Percentiles rank a stretch among this genome's conserved stretches.
Conservation (phyloP, 768 basidiomycete genomes). For the Favolaschia claudopus region DNA sequence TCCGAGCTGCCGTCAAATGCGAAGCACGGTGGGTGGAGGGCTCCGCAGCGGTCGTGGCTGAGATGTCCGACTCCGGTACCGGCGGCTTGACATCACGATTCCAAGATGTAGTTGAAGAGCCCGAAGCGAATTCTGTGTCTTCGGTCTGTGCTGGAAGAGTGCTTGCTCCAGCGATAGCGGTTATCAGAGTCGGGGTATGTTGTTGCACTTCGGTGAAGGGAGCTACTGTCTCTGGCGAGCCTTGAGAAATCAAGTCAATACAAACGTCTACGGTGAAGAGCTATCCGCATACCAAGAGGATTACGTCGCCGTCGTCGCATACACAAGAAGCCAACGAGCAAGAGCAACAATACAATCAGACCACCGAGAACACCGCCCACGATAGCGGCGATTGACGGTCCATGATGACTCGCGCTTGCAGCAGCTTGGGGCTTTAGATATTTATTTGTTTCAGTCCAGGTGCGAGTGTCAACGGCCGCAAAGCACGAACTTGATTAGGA, state of each 20-base stretch:
- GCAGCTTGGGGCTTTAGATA: not conserved
- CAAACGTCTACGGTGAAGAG: too few species aligned
- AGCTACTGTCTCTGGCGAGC: too few species aligned
- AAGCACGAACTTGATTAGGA: too few species aligned
- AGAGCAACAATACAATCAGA: not conserved
- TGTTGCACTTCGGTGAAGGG: too few species aligned
- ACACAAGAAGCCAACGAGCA: slow-evolving; percentile 10
- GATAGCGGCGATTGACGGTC: slow-evolving; percentile 12
- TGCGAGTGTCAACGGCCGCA: not conserved
- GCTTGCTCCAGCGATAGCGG: too few species aligned
- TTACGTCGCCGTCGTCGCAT: not conserved
- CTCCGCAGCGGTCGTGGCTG: not conserved
- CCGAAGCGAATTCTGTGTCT: too few species aligned
- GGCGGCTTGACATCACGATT: not conserved
- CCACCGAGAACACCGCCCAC: slow-evolving; percentile 18
- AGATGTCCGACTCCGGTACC: not conserved
- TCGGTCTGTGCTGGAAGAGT: too few species aligned
- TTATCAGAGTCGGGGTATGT: too few species aligned
- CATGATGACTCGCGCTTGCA: not conserved
- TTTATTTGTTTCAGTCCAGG: not conserved
- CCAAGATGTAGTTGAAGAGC: too few species aligned
- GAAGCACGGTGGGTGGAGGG: not conserved
- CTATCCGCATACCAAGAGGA: not conserved
- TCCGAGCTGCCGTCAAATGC: not conserved
- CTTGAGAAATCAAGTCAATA: too few species aligned